Conservation (phyloP, 2,329 filamentous ascomycete genomes). For the Monosporascus sp. region DNA sequence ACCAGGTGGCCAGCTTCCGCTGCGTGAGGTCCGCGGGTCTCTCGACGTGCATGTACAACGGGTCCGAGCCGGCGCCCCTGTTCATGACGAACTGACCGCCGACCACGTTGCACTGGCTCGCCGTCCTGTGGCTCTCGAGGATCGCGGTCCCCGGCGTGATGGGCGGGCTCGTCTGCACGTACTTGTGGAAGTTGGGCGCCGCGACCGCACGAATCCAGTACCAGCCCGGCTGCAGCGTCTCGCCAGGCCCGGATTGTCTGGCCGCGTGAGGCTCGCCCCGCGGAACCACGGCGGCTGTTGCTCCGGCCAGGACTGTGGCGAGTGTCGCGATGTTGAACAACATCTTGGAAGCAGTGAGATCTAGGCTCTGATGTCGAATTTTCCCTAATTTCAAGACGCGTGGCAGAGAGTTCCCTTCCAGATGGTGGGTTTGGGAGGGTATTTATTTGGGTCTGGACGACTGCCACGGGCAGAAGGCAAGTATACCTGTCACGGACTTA, state of each 20-base stretch:
- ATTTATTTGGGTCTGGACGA: no score
- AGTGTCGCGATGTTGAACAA: slow-evolving; percentile 3
- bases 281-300: background rate
- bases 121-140: slow-evolving; percentile 45
- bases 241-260: slow-evolving; percentile 8
- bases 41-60: slow-evolving; percentile 44
- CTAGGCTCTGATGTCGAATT: no score
- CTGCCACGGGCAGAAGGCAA: no score
- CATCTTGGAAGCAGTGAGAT: background rate
- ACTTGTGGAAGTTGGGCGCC: slow-evolving; percentile 52
- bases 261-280: background rate
- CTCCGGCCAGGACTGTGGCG: background rate
- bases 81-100: slow-evolving; percentile 52
- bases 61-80: slow-evolving; percentile 29
- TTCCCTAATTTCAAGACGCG: no score
- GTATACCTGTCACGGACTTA: no score
- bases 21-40: slow-evolving; percentile 39
- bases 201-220: slow-evolving; percentile 55
- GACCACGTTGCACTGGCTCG: slow-evolving; percentile 53
- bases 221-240: slow-evolving; percentile 44
- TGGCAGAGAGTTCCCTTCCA: no score
- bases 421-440: no score
- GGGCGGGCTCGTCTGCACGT: slow-evolving; percentile 43
- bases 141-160: slow-evolving; percentile 42
- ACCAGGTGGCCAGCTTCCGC: slow-evolving; percentile 45